Base-by-base conservation (phyloP, 2,329 filamentous ascomycete species). In the Domatiomyces globalis region DNA sequence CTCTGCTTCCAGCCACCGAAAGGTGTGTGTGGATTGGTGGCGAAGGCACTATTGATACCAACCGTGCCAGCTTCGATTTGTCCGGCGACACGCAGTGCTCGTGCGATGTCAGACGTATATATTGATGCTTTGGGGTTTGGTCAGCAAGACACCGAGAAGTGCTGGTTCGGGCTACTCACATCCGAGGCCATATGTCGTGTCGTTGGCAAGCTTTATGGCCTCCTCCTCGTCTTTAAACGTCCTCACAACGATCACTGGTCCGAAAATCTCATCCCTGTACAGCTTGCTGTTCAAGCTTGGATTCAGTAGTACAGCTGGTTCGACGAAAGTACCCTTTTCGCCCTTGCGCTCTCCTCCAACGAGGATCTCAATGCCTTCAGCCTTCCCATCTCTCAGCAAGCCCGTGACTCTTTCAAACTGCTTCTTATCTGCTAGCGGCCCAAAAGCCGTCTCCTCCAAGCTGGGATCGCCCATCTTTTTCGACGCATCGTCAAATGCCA, bases 371-470 rank as follows among this genome's bases (percentile, higher is more conserved):
- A 83, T 82, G n/a, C 84, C 84, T 62, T 85, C 82, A 2, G 73
- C 73, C 63, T 85, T 85, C 15, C 83, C 85, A 6, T 74, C 63
- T 50, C 85, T 77, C 43, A 89, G 78, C 63, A 84, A 90, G 1
- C 73, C 74, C 43, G 88, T 72, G 2, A 90, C 77, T 36, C 80
- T 73, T 46, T 87, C 83, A 60, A 83, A 85, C 63, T 88, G 84
- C 12, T 73, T 67, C 63, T 83, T 83, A 5, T 83, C 84, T 42
- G 87, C 78, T 62, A 87, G 83, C 0, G 85, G 85, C 0, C 85
- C 85, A 62, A 87, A 84, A 69, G 82, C 85, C 0, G 84, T 87
- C 29, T 72, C 73, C 56, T 83, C 78, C 6, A 75, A 72, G 64
- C 85, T 87, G 0, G 83, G 84, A 61, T 87, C 79, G 50, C 84